Conservation (phyloP, 2,329 filamentous ascomycete species). For the Neurospora sp. region DNA sequence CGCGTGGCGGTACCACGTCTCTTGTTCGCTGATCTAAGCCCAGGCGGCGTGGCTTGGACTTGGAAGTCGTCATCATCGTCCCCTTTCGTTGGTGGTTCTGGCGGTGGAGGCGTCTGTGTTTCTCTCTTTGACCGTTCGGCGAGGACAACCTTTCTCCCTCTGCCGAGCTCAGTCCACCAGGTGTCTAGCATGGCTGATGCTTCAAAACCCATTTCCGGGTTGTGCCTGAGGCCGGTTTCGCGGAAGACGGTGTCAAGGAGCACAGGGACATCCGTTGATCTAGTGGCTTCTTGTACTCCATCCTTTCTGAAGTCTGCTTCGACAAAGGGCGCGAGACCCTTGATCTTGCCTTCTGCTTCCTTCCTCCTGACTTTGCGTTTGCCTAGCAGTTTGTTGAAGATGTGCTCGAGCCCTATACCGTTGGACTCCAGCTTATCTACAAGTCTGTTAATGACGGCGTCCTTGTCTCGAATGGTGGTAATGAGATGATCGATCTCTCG, state of each 20-base stretch:
- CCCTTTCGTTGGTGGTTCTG: constrained; percentile 13
- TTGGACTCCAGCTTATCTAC: constrained; percentile 44
- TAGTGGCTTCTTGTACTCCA: constrained; percentile 12
- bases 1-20: constrained; percentile 6
- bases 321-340: constrained; percentile 40
- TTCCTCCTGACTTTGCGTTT: constrained; percentile 36
- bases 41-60: constrained; percentile 37
- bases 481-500: constrained; percentile 34
- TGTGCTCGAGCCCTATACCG: constrained; percentile 40
- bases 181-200: constrained; percentile 29
- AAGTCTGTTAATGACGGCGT: constrained; percentile 38
- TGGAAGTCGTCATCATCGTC: constrained; percentile 42
- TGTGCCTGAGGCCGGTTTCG: constrained; percentile 22
- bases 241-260: constrained; percentile 35
- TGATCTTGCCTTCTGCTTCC: constrained; percentile 37
- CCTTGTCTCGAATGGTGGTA: constrained; percentile 37
- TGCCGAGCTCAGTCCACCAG: constrained; percentile 39
- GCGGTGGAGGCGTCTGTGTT: constrained; percentile 6
- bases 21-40: constrained; percentile 18
- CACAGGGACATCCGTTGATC: constrained; percentile 22
- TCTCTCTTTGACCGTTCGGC: constrained; percentile 9
- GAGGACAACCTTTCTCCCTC: constrained; percentile 19
- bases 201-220: constrained; percentile 20
- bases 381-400: constrained; percentile 40
- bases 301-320: constrained; percentile 28